Conservation (phyloP, 805 yeast genomes). For the Metschnikowia borealis region DNA sequence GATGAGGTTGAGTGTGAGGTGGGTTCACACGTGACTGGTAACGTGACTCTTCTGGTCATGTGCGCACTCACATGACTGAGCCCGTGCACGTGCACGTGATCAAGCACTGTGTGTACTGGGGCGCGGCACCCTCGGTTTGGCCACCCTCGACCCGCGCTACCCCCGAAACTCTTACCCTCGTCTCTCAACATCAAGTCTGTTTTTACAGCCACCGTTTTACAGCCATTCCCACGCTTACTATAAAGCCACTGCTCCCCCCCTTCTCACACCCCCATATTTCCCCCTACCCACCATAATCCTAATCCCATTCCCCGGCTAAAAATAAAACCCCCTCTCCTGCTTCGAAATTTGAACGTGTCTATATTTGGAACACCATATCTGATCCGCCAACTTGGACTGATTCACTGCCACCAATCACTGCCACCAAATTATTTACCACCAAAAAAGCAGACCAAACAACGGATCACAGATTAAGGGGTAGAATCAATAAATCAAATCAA, state of each 20-base stretch:
- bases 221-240: not conserved
- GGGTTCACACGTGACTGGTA: not conserved
- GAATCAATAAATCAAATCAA: too few species aligned
- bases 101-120: not conserved
- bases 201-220: conserved; percentile 4
- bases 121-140: conserved; percentile 2
- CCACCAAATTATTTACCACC: too few species aligned
- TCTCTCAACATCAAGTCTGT: not conserved
- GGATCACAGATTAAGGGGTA: too few species aligned
- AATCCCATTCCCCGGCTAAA: too few species aligned
- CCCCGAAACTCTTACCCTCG: conserved; percentile 8
- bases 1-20: too few species aligned
- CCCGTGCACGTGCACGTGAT: not conserved
- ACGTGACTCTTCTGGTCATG: too few species aligned
- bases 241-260: not conserved
- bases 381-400: too few species aligned
- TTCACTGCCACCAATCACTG: too few species aligned
- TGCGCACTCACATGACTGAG: not conserved
- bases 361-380: too few species aligned
- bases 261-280: not conserved
- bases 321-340: too few species aligned
- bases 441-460: too few species aligned
- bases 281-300: not conserved
- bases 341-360: too few species aligned
- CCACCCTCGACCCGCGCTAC: conserved; percentile 1